Evolutionary conservation across 2,329 filamentous ascomycete genomes (phyloP), one percentile per base, ranked within the genome.

Genomic region (Zalaria sp.): DNA sequence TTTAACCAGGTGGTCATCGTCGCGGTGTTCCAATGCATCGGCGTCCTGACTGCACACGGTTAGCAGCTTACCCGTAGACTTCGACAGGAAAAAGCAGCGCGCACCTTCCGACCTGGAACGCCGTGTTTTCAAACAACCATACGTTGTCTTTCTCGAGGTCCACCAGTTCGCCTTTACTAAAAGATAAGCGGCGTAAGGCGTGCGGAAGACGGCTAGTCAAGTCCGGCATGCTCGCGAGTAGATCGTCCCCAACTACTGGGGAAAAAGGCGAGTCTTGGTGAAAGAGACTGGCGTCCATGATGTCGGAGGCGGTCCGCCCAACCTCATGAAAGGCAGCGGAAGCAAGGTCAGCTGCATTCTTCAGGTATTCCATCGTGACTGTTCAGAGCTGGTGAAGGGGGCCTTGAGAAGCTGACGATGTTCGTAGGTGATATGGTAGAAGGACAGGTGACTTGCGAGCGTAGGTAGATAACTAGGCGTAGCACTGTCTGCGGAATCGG

Each of bases 61-160:
- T 18, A 18, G 18, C 18, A 18, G 18, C 18, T 18, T 18, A 34
- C 28, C 31, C 11, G 28, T 18, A 25, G n/a, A 35, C n/a, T 35
- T 18, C 18, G 11, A 25, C 18, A 7, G 29, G 29, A 7, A 32
- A 7, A 32, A n/a, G 29, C 3, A 32, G n/a, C 29, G 18, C 18
- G 7, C 29, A 32, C 29, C 29, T 32, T 32, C 29, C 29, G n/a
- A n/a, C 3, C 29, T 32, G 75, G 57, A 81, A 89, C 4, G 87
- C 88, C 3, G 83, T 89, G 54, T 91, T 94, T 65, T 96, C 87
- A 38, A 95, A 68, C 5, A 95, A 67, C 89, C 89, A 95, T 34
- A 95, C 78, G 9, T 75, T 77, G 57, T 94, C 82, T 39, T 68
- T 60, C n/a, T 74, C 63, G 10, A 69, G 67, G 42, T 77, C 72